Percentiles rank a stretch among this genome's conserved stretches.
Evolutionary conservation across 164 flowering plant genomes (phyloP).

Genomic region (Sedum album): DNA sequence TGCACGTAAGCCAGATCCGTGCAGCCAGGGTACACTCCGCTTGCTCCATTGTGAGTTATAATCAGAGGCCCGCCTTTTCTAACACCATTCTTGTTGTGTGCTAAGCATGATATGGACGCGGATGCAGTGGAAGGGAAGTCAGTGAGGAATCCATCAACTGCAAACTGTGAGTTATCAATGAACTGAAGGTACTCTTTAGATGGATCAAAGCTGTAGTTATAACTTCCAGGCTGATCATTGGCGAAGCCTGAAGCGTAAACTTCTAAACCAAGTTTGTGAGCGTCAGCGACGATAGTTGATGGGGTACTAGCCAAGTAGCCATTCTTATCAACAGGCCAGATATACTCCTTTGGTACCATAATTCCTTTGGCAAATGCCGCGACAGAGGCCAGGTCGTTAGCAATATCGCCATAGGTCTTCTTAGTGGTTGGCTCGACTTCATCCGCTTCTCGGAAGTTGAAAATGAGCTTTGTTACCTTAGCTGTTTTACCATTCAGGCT

Average conservation of each 20-base stretch:
- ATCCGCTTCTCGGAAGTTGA: slow-evolving; percentile 33
- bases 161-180: slow-evolving; percentile 51
- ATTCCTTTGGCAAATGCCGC: slow-evolving; percentile 71
- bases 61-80: slow-evolving; percentile 10
- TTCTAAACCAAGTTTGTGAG: slow-evolving; percentile 71
- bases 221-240: slow-evolving; percentile 55
- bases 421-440: slow-evolving; percentile 64
- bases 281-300: slow-evolving; percentile 65
- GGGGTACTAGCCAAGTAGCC: slow-evolving; percentile 34
- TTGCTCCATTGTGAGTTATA: slow-evolving; percentile 44
- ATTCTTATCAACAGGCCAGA: slow-evolving; percentile 50
- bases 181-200: slow-evolving; percentile 63
- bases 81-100: slow-evolving; percentile 29
- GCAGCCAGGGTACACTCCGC: slow-evolving; percentile 78
- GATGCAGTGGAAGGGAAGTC: slow-evolving; percentile 89
- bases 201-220: slow-evolving; percentile 82
- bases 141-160: slow-evolving; percentile 84
- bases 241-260: slow-evolving; percentile 77
- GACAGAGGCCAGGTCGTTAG: slow-evolving; percentile 40
- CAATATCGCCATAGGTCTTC: slow-evolving; percentile 35
- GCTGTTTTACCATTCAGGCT: slow-evolving; percentile 25
- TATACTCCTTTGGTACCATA: slow-evolving; percentile 69
- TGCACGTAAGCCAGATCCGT: slow-evolving; percentile 69
- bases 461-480: slow-evolving; percentile 46
- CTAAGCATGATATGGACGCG: slow-evolving; percentile 63